Evolutionary conservation across 23 red algal species (phyloP).

Genomic region (Gracilaria vermiculophylla): DNA sequence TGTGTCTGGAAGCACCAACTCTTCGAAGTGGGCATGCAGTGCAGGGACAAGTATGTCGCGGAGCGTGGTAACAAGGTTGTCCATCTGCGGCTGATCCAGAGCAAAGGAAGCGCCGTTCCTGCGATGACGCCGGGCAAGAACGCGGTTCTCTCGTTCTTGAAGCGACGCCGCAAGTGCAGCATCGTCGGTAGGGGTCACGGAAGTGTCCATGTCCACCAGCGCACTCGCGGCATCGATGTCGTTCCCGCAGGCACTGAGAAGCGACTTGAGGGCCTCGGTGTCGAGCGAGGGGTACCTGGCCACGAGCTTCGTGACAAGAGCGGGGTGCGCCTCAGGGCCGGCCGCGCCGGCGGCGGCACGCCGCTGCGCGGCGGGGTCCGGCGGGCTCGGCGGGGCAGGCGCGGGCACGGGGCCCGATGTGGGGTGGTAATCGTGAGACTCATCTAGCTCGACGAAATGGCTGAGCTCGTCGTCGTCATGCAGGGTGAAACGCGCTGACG

Average conservation of each 20-base stretch:
- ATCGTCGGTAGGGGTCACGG: background rate
- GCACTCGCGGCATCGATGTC: conserved; percentile 9
- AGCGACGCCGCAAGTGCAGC: conserved; percentile 24
- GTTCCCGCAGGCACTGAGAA: background rate
- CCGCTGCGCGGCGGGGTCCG: background rate
- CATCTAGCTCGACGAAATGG: conserved; percentile 1
- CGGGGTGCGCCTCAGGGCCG: background rate
- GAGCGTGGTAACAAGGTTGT: conserved; percentile 29
- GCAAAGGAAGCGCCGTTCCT: conserved; percentile 7
- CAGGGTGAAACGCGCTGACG: conserved; percentile 13
- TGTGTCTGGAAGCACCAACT: conserved; percentile 48
- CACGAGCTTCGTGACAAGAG: background rate
- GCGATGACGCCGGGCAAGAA: conserved; percentile 1
- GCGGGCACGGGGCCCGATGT: background rate
- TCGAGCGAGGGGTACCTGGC: conserved; percentile 20
- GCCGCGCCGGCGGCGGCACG: background rate
- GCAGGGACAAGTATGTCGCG: conserved; percentile 47
- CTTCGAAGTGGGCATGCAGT: conserved; percentile 57
- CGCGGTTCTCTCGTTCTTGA: conserved; percentile 30
- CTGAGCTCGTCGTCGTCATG: background rate
- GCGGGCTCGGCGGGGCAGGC: background rate
- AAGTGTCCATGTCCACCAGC: background rate
- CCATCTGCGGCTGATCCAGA: conserved; percentile 11
- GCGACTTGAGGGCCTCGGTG: background rate
- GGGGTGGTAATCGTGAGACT: background rate